These are phyloP conservation scores for Oidium heveae DNA, from an alignment of 2,329 filamentous ascomycete species.

Conservation along the genomic window DNA sequence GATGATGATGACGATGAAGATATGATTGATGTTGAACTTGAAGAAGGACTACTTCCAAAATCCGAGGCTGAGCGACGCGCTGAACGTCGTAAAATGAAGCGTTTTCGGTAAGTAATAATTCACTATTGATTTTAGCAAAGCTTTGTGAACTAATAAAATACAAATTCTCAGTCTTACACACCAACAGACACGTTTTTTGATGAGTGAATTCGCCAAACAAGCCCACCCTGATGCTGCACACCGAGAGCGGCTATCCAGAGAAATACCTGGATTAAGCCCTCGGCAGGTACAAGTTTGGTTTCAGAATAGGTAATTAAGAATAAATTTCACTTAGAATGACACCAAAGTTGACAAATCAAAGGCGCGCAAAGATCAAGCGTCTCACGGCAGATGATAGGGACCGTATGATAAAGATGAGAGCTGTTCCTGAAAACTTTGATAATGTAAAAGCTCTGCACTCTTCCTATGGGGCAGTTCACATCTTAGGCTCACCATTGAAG, in stretches of 20 bases:
- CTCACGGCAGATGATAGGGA: constrained; percentile 45
- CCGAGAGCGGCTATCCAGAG: constrained; percentile 59
- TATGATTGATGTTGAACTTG: constrained; percentile 22
- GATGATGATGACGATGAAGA: constrained; percentile 27
- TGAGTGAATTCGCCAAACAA: constrained; percentile 91
- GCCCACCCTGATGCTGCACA: constrained; percentile 84
- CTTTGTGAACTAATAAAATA: constrained; percentile 9
- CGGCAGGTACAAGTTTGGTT: constrained; percentile 97
- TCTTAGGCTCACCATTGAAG: constrained; percentile 13
- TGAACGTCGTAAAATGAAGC: constrained; percentile 45
- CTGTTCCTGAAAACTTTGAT: constrained; percentile 45
- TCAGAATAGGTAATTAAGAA: constrained; percentile 55
- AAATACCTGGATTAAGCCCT: constrained; percentile 77
- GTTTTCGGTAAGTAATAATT: constrained; percentile 36
- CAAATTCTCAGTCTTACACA: constrained; percentile 49
- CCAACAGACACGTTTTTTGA: constrained; percentile 88
- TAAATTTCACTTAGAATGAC: neutral
- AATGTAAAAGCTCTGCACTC: constrained; percentile 44
- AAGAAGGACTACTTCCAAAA: constrained; percentile 20
- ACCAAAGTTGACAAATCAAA: constrained; percentile 13
- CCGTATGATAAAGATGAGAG: constrained; percentile 46
- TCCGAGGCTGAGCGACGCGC: constrained; percentile 31
- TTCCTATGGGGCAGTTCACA: constrained; percentile 29
- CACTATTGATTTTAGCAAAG: neutral
- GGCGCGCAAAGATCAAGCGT: constrained; percentile 47